These are phyloP conservation scores for Globisporangium alternatum DNA, from an alignment of 352 stramenopile species.

Conservation along the genomic window DNA sequence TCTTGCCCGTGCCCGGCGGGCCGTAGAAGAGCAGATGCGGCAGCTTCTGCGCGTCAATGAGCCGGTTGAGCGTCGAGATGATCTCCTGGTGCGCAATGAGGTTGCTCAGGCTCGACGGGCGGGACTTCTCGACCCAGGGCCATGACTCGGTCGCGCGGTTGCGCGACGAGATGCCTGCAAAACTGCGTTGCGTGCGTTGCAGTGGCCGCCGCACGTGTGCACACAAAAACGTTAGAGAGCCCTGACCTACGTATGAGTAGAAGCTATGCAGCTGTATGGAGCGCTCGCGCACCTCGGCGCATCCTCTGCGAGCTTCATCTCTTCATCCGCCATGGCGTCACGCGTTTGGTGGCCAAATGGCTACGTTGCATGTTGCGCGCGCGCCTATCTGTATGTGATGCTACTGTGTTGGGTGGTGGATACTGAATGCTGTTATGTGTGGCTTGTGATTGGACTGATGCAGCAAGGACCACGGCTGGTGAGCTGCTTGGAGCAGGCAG, in stretches of 20 bases:
- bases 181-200: slow-evolving; percentile 22
- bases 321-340: slow-evolving; percentile 5
- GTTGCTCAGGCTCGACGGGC: slow-evolving; percentile 91
- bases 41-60: slow-evolving; percentile 96
- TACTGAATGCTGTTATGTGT: slow-evolving; percentile 9
- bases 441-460: neutral
- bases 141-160: slow-evolving; percentile 84
- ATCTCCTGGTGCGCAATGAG: slow-evolving; percentile 97
- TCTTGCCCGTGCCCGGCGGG: slow-evolving; percentile 95
- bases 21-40: slow-evolving; percentile 98
- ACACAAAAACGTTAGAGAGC: neutral
- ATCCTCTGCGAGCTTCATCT: slow-evolving; percentile 60
- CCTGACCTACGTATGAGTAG: neutral
- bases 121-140: slow-evolving; percentile 99
- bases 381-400: neutral
- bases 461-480: slow-evolving; percentile 83
- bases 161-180: slow-evolving; percentile 80
- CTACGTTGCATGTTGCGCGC: too few relatives aligned
- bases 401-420: neutral
- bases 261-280: neutral
- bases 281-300: slow-evolving; percentile 23
- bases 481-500: slow-evolving; percentile 93
- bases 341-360: too few relatives aligned
- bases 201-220: neutral
- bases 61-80: slow-evolving; percentile 93